These are phyloP conservation scores for Arachnomyces sp. DNA, from an alignment of 2,329 filamentous ascomycete genomes.

Conservation along the genomic window DNA sequence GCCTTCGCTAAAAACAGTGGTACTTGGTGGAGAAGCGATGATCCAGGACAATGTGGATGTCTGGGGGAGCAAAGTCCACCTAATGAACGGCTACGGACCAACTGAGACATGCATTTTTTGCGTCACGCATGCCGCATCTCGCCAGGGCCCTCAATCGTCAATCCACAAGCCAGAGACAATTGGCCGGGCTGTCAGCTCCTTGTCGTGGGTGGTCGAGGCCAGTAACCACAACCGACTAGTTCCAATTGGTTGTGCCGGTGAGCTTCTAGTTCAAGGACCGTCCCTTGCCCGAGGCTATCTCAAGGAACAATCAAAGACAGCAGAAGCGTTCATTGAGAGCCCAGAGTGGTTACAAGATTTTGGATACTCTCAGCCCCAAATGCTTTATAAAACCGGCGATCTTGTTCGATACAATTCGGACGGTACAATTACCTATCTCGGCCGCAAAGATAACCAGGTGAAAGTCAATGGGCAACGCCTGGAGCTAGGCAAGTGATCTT, in stretches of 20 bases:
- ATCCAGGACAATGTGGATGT: constrained; percentile 9
- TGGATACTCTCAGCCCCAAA: not conserved
- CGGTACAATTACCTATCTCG: constrained; percentile 26
- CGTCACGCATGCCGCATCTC: constrained; percentile 20
- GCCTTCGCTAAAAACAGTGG: constrained; percentile 27
- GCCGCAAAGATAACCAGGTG: constrained; percentile 20
- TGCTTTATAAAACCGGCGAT: constrained; percentile 32
- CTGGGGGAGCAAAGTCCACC: constrained; percentile 22
- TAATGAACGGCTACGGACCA: constrained; percentile 30
- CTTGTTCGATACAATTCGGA: constrained; percentile 31
- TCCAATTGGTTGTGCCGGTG: constrained; percentile 24
- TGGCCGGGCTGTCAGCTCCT: constrained; percentile 19
- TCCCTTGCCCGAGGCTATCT: constrained; percentile 52
- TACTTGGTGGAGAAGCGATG: constrained; percentile 15
- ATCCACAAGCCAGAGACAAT: constrained; percentile 8
- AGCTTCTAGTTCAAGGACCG: constrained; percentile 27
- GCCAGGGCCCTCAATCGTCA: constrained; percentile 24
- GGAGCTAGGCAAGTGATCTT: constrained; percentile 19
- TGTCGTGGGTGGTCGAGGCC: constrained; percentile 29
- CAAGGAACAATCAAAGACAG: constrained; percentile 45
- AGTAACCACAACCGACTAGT: constrained; percentile 20
- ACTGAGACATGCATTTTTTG: constrained; percentile 19
- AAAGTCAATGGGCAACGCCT: constrained; percentile 18
- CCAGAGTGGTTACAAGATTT: constrained; percentile 15
- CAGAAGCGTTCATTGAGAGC: constrained; percentile 45